These are phyloP conservation scores for Dacryopinax spathularia DNA, from an alignment of 768 basidiomycete genomes.

Conservation along the genomic window DNA sequence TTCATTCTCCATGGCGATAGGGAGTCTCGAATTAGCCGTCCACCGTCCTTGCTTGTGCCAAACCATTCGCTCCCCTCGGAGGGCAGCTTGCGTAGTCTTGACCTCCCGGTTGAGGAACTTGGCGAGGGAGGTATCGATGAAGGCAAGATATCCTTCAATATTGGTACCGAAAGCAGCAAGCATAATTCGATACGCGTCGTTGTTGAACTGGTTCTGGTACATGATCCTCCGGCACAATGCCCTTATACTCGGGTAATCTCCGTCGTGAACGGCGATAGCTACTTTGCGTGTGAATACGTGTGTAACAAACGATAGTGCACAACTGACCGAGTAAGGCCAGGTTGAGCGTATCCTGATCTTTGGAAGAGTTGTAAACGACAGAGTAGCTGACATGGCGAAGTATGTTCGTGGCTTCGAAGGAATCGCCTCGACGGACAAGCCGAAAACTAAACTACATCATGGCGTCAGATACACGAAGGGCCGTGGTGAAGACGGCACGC, in stretches of 20 bases:
- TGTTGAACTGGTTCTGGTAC: conserved; percentile 66
- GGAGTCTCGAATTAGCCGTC: neutral
- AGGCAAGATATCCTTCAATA: conserved; percentile 52
- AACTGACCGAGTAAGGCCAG: conserved; percentile 60
- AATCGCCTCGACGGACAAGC: conserved; percentile 47
- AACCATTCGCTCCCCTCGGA: conserved; percentile 46
- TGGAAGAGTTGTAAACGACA: conserved; percentile 40
- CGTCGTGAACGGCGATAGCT: conserved; percentile 61
- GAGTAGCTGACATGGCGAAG: conserved; percentile 61
- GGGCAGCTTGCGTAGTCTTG: conserved; percentile 49
- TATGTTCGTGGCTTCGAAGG: conserved; percentile 56
- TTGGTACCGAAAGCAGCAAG: conserved; percentile 61
- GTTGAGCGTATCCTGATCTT: conserved; percentile 55
- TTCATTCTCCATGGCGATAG: conserved; percentile 17
- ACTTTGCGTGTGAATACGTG: conserved; percentile 5
- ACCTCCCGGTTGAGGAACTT: conserved; percentile 76
- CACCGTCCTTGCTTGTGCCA: conserved; percentile 53
- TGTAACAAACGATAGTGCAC: neutral
- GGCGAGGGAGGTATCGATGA: conserved; percentile 63
- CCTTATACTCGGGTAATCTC: conserved; percentile 43
- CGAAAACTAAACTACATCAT: conserved; percentile 55
- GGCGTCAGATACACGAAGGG: conserved; percentile 17
- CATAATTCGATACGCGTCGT: conserved; percentile 69
- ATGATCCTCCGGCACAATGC: conserved; percentile 68
- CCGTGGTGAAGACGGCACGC: conserved; percentile 11